These are phyloP conservation scores for Phytopythium montanum DNA, from an alignment of 352 stramenopile species.

Conservation along the genomic window DNA sequence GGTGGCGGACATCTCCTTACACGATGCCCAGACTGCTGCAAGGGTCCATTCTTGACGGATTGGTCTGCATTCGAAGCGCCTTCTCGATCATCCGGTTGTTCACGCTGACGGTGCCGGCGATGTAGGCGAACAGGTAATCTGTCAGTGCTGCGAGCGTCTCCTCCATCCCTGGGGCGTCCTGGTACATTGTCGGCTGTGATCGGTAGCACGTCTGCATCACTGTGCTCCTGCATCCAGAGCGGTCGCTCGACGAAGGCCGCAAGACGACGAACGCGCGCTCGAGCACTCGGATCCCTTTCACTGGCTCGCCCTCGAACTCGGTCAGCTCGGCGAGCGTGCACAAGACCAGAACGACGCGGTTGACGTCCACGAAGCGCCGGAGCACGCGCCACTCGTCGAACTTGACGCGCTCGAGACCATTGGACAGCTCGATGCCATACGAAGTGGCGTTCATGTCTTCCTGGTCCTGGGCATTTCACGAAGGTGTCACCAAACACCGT, in stretches of 20 bases:
- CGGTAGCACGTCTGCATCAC: constrained; percentile 8
- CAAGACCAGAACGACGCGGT: background rate
- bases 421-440: background rate
- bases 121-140: constrained; percentile 4
- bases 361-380: background rate
- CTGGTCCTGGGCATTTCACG: background rate
- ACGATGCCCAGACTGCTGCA: background rate
- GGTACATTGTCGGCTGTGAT: background rate
- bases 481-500: background rate
- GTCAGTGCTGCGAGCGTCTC: constrained; percentile 1
- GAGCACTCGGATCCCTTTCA: constrained; percentile 1
- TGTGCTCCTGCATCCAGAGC: background rate
- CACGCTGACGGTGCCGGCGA: background rate
- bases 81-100: constrained; percentile 8
- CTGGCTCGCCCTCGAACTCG: background rate
- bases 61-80: background rate
- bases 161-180: background rate
- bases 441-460: background rate
- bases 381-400: constrained; percentile 5
- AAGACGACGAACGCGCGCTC: constrained; percentile 6
- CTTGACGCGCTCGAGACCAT: background rate
- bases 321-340: background rate
- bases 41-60: background rate
- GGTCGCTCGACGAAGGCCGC: background rate
- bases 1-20: background rate